phyloP scores from a whole-genome alignment of 352 stramenopile genomes.

The Globisporangium iwayamae region DNA sequence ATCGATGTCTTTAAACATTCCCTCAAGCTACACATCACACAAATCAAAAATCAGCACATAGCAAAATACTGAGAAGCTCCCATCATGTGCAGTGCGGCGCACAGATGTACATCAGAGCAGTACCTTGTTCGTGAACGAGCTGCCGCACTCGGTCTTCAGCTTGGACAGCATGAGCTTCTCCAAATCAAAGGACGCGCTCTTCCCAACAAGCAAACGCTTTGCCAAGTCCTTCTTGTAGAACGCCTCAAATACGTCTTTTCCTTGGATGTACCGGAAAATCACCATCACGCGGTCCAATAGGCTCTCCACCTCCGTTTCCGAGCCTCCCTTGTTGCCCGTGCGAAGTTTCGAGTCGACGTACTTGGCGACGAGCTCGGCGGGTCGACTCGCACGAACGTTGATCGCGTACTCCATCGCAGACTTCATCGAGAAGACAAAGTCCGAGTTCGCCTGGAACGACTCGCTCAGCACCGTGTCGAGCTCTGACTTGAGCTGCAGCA shows the following conservation, averaged over 20 bases:
- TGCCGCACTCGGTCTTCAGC: conserved; percentile 97
- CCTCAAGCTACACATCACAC: conserved; percentile 87
- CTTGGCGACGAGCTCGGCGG: conserved; percentile 90
- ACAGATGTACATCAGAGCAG: background rate
- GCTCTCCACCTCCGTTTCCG: conserved; percentile 84
- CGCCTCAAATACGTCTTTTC: conserved; percentile 98
- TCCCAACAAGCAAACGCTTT: conserved; percentile 93
- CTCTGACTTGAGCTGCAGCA: conserved; percentile 84
- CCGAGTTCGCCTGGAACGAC: conserved; percentile 67
- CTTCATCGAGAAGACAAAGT: conserved; percentile 84
- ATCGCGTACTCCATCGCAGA: conserved; percentile 89
- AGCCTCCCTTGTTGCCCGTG: conserved; percentile 79
- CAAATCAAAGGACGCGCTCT: conserved; percentile 90
- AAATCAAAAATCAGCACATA: background rate
- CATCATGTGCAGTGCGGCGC: background rate
- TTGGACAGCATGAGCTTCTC: conserved; percentile 97
- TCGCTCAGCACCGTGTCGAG: conserved; percentile 75
- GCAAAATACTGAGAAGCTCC: background rate
- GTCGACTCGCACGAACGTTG: conserved; percentile 80
- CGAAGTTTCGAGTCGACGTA: conserved; percentile 90
- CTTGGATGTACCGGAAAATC: conserved; percentile 95
- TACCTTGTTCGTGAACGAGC: conserved; percentile 96
- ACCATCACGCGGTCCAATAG: conserved; percentile 92
- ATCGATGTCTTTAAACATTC: conserved; percentile 99
- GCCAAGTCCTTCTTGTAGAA: conserved; percentile 98